A percentile compares a stretch with the other conserved stretches of the same genome.
Evolutionary conservation across 164 flowering plant genomes (phyloP).

Genomic region (Litsea cubeba): DNA sequence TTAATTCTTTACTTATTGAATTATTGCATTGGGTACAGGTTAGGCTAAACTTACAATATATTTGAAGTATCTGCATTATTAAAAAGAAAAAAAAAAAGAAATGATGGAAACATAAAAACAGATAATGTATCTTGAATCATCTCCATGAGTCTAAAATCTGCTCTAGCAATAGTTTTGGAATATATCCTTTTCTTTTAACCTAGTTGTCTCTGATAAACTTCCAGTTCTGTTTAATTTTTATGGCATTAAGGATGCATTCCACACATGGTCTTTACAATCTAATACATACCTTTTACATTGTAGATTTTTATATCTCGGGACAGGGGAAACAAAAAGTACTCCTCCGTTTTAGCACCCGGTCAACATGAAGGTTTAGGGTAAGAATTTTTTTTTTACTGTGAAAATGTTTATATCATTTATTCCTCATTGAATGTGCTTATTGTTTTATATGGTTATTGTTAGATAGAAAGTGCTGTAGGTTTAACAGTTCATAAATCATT

Average conservation of each 20-base stretch:
- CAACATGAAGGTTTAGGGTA: conserved; percentile 96
- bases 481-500: neutral
- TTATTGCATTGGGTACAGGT: neutral
- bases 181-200: neutral
- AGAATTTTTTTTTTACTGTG: neutral
- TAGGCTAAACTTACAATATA: neutral
- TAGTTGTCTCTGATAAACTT: too few relatives aligned
- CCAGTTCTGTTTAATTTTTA: neutral
- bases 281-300: conserved; percentile 16
- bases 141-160: neutral
- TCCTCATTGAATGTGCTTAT: neutral
- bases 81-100: too few relatives aligned
- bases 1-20: too few relatives aligned
- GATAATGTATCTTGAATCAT: neutral
- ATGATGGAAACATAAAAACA: neutral
- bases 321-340: conserved; percentile 77
- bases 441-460: neutral
- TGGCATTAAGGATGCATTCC: neutral
- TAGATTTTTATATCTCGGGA: conserved; percentile 97
- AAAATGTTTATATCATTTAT: too few relatives aligned
- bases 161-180: neutral
- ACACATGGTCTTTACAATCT: neutral
- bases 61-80: neutral
- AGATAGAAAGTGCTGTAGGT: neutral
- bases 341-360: conserved; percentile 95